Evolutionary conservation across 2,329 filamentous ascomycete genomes (phyloP).

Genomic region (Trichoderma hamatum): DNA sequence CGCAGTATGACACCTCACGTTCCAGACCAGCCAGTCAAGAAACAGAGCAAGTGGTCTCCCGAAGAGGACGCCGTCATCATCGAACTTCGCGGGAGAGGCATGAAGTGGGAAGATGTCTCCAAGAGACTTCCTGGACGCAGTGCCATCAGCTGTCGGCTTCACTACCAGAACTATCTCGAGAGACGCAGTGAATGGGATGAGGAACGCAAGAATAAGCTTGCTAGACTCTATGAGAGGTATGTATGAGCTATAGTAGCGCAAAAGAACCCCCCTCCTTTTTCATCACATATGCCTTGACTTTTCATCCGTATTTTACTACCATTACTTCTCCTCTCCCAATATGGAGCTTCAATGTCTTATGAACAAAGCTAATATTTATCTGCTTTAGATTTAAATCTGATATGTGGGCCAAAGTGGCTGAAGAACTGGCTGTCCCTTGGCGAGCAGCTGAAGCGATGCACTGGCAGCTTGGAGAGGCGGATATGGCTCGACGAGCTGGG

Average conservation of each 20-base stretch:
- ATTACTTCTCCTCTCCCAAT: neutral
- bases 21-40: constrained; percentile 76
- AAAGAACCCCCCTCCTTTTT: neutral
- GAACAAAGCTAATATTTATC: neutral
- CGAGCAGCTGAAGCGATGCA: constrained; percentile 96
- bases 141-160: constrained; percentile 89
- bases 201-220: constrained; percentile 95
- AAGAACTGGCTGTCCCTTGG: constrained; percentile 95
- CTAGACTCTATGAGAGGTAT: constrained; percentile 91
- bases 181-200: constrained; percentile 94
- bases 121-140: constrained; percentile 87
- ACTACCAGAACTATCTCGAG: constrained; percentile 97
- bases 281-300: neutral
- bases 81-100: constrained; percentile 82
- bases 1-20: constrained; percentile 51
- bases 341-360: neutral
- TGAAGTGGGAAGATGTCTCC: constrained; percentile 99
- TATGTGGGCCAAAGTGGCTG: constrained; percentile 96
- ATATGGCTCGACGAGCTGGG: constrained; percentile 91
- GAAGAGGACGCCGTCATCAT: constrained; percentile 95
- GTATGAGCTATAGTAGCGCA: constrained; percentile 32
- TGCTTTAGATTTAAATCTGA: constrained; percentile 85
- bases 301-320: neutral
- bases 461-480: constrained; percentile 90
- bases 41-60: constrained; percentile 94